Base-by-base conservation (phyloP, 2,329 filamentous ascomycete species). In the Penicillium italicum region DNA sequence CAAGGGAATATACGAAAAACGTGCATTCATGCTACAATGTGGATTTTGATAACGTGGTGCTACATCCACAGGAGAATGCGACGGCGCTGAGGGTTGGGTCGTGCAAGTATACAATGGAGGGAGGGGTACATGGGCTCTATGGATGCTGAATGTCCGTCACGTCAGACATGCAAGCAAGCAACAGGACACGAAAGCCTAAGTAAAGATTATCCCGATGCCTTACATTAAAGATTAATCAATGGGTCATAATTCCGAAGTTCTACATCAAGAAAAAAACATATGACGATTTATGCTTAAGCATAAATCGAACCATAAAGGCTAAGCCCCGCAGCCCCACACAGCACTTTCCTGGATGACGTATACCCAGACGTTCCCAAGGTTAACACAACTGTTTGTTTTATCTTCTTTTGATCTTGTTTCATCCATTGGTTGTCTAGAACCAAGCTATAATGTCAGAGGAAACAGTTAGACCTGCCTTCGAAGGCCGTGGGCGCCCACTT, bases 1-100 rank as follows among this genome's bases (percentile, higher is more conserved):
- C 9, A 20, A 7, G 18, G 18, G 22, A 16, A 7, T 53, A 53
- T 33, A 47, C 47, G 8, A 24, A 6, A 1, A 73, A 69, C 1
- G 67, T 74, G n/a, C 63, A 81, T 48, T 79, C 79, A 5, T 84
- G 80, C 62, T 81, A 74, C 65, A 76, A 79, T 59, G 80, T 83
- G 55, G 69, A 70, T 4, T 77, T 78, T 59, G 70, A 78, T 46
- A 75, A 79, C 62, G 64, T 78, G 24, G 66, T 66, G 5, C 47
- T 78, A 34, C 69, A 64, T 31, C 69, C 65, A 2, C 60, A 56
- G 14, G 53, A 67, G 51, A 74, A 75, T 55, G 60, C 58, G 36
- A 73, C 71, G 11, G 65, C 61, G 10, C 66, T 63, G 12, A 73
- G 67, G 12, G 65, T 55, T 22, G 73, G 68, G 4, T 71, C 61